phyloP scores from a whole-genome alignment of 257 asterid species.

The Ballota nigra region DNA sequence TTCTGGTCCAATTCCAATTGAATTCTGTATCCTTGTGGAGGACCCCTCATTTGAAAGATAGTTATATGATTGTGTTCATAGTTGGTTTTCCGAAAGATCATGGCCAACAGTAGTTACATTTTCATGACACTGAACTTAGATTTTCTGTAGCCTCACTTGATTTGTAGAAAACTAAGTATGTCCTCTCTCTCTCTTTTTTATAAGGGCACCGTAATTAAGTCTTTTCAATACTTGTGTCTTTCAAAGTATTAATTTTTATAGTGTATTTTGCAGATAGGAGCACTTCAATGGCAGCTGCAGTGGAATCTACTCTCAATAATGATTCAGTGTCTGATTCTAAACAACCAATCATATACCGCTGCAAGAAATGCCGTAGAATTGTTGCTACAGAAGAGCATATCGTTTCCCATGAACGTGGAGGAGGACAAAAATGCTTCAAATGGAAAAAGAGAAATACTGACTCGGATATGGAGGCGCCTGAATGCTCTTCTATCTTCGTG shows the following conservation, averaged over 20 bases:
- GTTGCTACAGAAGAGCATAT: conserved; percentile 75
- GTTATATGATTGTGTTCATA: too few species aligned
- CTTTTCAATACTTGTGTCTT: neutral
- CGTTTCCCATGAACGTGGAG: conserved; percentile 67
- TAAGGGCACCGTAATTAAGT: neutral
- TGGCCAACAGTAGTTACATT: neutral
- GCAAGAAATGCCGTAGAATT: conserved; percentile 91
- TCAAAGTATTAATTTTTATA: neutral
- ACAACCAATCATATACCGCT: conserved; percentile 65
- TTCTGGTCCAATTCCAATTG: neutral
- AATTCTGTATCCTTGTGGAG: neutral
- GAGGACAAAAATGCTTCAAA: conserved; percentile 66
- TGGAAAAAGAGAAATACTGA: conserved; percentile 58
- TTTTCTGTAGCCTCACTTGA: neutral
- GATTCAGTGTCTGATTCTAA: conserved; percentile 35
- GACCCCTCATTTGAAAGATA: neutral
- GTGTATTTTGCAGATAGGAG: conserved; percentile 12
- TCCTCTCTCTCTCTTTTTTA: too few species aligned
- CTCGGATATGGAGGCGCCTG: conserved; percentile 35
- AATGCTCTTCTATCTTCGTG: conserved; percentile 85
- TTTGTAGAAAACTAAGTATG: neutral
- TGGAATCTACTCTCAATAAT: conserved; percentile 32
- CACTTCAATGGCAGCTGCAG: conserved; percentile 13
- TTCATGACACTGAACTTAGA: neutral
- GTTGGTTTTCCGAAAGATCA: neutral